Conservation (phyloP, 768 basidiomycete species). For the Tylopilus rubrobrunneus region DNA sequence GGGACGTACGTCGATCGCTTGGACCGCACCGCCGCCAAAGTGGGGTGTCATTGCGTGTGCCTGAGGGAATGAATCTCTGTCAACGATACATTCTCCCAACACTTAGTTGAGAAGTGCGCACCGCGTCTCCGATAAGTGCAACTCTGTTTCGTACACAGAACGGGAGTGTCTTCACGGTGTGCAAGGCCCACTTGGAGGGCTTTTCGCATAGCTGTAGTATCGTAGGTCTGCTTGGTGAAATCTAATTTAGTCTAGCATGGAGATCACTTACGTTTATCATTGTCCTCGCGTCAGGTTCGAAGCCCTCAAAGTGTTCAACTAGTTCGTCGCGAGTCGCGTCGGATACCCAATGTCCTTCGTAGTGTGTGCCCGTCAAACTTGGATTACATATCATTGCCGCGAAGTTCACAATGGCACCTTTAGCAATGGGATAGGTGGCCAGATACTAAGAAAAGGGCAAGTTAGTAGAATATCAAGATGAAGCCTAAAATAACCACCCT, state of each 20-base stretch:
- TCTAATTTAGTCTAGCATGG: not conserved
- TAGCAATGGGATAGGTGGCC: slow-evolving; percentile 37
- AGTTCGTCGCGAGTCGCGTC: slow-evolving; percentile 25
- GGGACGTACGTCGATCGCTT: not conserved
- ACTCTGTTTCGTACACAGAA: slow-evolving; percentile 39
- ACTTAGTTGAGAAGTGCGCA: slow-evolving; percentile 15
- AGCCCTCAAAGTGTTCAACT: slow-evolving; percentile 24
- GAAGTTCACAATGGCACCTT: slow-evolving; percentile 34
- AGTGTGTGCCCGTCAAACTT: slow-evolving; percentile 24
- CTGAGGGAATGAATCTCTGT: not conserved
- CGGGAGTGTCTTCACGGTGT: slow-evolving; percentile 38
- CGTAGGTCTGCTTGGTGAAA: not conserved
- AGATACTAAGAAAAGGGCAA: slow-evolving; percentile 29
- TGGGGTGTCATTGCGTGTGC: not conserved
- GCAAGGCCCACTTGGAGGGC: slow-evolving; percentile 43
- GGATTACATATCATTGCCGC: slow-evolving; percentile 30
- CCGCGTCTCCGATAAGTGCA: slow-evolving; percentile 49
- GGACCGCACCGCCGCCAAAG: not conserved
- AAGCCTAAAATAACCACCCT: not conserved
- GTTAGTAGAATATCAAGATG: not conserved
- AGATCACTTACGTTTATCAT: slow-evolving; percentile 25
- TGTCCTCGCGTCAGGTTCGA: slow-evolving; percentile 34
- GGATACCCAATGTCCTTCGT: slow-evolving; percentile 28
- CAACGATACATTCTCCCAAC: not conserved
- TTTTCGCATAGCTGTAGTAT: slow-evolving; percentile 30